A percentile compares a stretch with the other conserved stretches of the same genome.
These are phyloP conservation scores for Evernia prunastri DNA, from an alignment of 495 filamentous ascomycete species.

Conservation along the genomic window DNA sequence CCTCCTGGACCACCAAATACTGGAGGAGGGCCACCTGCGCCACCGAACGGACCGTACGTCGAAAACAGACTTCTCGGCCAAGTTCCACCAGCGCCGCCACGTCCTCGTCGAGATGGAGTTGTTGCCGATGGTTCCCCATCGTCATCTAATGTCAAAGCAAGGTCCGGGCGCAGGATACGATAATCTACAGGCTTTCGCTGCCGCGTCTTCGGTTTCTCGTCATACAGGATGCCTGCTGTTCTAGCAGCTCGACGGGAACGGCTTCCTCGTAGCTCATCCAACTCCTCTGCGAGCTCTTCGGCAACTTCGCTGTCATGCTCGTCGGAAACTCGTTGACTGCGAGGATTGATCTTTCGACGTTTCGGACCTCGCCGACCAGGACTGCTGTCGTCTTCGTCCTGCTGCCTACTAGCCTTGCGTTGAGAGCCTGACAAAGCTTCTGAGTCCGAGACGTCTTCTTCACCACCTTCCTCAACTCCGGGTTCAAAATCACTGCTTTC, in stretches of 20 bases:
- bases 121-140: constrained; percentile 57
- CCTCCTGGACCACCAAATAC: constrained; percentile 74
- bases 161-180: constrained; percentile 68
- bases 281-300: constrained; percentile 74
- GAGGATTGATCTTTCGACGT: constrained; percentile 42
- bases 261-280: constrained; percentile 57
- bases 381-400: constrained; percentile 46
- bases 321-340: constrained; percentile 51
- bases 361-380: constrained; percentile 45
- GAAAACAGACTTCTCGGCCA: constrained; percentile 77
- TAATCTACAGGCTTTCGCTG: constrained; percentile 60
- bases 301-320: constrained; percentile 41
- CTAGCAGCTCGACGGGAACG: constrained; percentile 47
- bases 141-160: constrained; percentile 60
- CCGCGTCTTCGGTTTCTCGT: constrained; percentile 47
- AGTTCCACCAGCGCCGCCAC: constrained; percentile 42
- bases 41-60: constrained; percentile 87
- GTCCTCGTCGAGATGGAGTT: constrained; percentile 62
- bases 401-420: constrained; percentile 38
- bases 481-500: constrained; percentile 88
- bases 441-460: constrained; percentile 48
- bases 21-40: constrained; percentile 61
- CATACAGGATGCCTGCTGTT: constrained; percentile 49
- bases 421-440: constrained; percentile 41
- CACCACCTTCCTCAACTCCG: constrained; percentile 61